A percentile compares a stretch with the other conserved stretches of the same genome.
Conservation (phyloP, 495 filamentous ascomycete species). For the Hypoxylon perforatum region DNA sequence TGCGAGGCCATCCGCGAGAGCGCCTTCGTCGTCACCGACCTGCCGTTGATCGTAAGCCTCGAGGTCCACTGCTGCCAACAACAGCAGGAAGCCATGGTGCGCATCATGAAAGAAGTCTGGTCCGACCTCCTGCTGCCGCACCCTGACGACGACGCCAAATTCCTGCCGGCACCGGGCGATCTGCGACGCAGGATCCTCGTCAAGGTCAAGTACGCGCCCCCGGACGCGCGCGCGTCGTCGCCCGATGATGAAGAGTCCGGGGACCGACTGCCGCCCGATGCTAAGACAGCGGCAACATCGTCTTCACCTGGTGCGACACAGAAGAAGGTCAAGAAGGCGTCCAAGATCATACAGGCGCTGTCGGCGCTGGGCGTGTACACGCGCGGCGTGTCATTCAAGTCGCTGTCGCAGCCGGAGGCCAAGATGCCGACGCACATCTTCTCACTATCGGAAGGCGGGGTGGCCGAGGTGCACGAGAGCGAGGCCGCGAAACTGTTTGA, state of each 20-base stretch:
- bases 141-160: conserved; percentile 57
- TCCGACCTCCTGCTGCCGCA: conserved; percentile 72
- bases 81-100: conserved; percentile 89
- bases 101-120: conserved; percentile 88
- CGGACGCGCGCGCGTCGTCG: conserved; percentile 48
- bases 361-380: conserved; percentile 85
- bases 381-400: conserved; percentile 80
- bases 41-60: conserved; percentile 88
- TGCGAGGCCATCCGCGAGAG: conserved; percentile 81
- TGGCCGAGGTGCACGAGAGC: conserved; percentile 74
- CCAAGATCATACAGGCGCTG: conserved; percentile 80
- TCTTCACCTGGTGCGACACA: conserved; percentile 38
- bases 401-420: conserved; percentile 69
- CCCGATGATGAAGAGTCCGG: conserved; percentile 36
- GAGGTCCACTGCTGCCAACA: conserved; percentile 83
- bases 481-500: conserved; percentile 71
- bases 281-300: conserved; percentile 22
- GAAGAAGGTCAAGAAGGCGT: conserved; percentile 56
- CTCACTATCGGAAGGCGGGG: conserved; percentile 83
- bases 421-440: conserved; percentile 85
- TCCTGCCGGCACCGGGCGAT: conserved; percentile 72
- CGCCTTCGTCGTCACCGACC: conserved; percentile 76
- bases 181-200: conserved; percentile 84
- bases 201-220: conserved; percentile 82
- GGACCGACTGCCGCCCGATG: conserved; percentile 27